Evolutionary conservation across 306 rosid genomes (phyloP), one percentile per base, ranked within the genome.

Genomic region (Quercus wislizeni): DNA sequence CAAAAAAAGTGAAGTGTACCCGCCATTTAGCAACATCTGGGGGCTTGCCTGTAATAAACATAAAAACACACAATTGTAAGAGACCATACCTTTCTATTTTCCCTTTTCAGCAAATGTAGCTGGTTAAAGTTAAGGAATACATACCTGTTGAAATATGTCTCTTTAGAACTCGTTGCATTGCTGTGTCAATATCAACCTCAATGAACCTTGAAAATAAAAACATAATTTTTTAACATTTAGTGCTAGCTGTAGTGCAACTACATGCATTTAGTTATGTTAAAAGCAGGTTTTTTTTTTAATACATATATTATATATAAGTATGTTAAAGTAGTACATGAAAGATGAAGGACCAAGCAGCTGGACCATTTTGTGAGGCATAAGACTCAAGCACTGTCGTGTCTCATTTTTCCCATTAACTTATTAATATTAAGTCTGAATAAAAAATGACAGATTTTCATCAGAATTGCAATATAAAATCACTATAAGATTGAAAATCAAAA

Each of bases 141-240:
- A 71, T 90, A 92, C 99, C 99, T 25, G 97, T 91, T 71, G 91
- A 88, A 83, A 92, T 85, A 64, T 95, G 99, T 88, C 98, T 91
- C 75, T 81, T 91, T 57, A 90, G 72, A 62, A 92, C 99, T 74
- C 98, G 90, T 51, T 90, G 89, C 98, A 95, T 91, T 49, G 99
- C 85, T 68, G 83, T 90, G 78, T 91, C 91, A 21, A 91, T 78
- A 56, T 90, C 96, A 25, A 92, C 80, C 54, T 93, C 93, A 51
- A 95, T 76, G 83, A 91, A 95, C 97, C 96, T 92, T 71, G 19
- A 77, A 77, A 68, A 74, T 6, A 79, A 78, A 80, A 77, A 30
- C 25, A 76, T 81, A 46, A 80, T 79, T 65, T 73, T 75, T 77
- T 77, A 69, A 63, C 6, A 63, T 17, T 38, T 52, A 65, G 33